phyloP scores from a whole-genome alignment of 805 yeast species.

The Yarrowia divulgata region DNA sequence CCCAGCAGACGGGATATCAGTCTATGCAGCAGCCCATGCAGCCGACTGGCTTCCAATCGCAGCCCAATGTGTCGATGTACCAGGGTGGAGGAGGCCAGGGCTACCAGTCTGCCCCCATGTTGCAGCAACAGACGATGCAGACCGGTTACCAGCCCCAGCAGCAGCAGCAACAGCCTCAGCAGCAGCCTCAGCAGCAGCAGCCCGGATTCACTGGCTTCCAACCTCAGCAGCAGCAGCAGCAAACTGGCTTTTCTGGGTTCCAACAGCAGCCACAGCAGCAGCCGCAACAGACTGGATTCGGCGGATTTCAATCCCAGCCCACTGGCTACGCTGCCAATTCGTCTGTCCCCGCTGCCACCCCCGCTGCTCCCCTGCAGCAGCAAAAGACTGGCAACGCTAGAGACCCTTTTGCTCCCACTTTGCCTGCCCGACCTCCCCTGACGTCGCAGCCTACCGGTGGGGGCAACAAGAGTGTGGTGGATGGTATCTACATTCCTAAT shows the following conservation, averaged over 20 bases:
- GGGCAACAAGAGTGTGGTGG: conserved; percentile 28
- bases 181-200: conserved; percentile 20
- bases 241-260: conserved; percentile 27
- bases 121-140: conserved; percentile 34
- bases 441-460: conserved; percentile 43
- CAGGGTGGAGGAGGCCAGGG: conserved; percentile 37
- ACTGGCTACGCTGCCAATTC: conserved; percentile 47
- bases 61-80: conserved; percentile 39
- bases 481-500: conserved; percentile 37
- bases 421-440: conserved; percentile 40
- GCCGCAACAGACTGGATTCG: conserved; percentile 5
- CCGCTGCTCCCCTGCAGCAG: conserved; percentile 36
- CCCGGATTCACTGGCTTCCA: conserved; percentile 23
- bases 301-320: conserved; percentile 41
- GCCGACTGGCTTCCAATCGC: conserved; percentile 40
- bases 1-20: conserved; percentile 44
- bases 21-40: conserved; percentile 43
- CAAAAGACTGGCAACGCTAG: conserved; percentile 35
- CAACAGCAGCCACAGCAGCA: conserved; percentile 41
- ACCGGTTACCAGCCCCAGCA: conserved; percentile 6
- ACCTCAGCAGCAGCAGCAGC: conserved; percentile 21
- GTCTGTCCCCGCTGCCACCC: conserved; percentile 2
- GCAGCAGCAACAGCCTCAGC: conserved; percentile 27
- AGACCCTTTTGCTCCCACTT: conserved; percentile 35
- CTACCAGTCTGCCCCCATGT: conserved; percentile 39